Evolutionary conservation across 2,329 filamentous ascomycete genomes (phyloP).

Genomic region (Albifimbria verrucaria): DNA sequence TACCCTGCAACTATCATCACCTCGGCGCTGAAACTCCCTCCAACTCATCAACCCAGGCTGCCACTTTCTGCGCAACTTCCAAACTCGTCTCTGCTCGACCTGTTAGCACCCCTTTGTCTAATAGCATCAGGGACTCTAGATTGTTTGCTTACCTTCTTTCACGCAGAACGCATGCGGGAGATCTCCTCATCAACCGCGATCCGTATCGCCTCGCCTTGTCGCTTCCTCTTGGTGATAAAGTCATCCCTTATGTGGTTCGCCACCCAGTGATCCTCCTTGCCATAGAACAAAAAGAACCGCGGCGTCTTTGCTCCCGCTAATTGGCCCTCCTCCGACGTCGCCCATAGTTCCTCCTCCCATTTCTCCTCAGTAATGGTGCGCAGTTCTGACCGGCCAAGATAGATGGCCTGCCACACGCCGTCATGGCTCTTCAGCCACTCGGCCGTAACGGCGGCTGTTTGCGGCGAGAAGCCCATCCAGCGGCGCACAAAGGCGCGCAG

Average conservation of each 20-base stretch:
- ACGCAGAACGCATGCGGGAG: constrained; percentile 61
- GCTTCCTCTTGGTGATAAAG: constrained; percentile 45
- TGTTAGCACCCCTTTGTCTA: constrained; percentile 3
- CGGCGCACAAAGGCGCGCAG: constrained; percentile 41
- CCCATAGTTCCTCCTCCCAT: constrained; percentile 60
- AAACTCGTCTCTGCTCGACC: constrained; percentile 20
- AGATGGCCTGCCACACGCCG: constrained; percentile 57
- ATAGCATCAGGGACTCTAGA: constrained; percentile 1
- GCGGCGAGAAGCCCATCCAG: constrained; percentile 44
- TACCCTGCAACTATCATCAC: too few species aligned
- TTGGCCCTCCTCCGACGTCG: constrained; percentile 4
- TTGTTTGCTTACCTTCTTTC: constrained; percentile 28
- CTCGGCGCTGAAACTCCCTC: too few species aligned
- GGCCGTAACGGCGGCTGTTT: constrained; percentile 47
- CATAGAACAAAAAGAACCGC: constrained; percentile 60
- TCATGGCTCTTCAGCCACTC: constrained; percentile 53
- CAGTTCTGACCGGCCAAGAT: constrained; percentile 60
- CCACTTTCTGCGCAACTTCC: constrained; percentile 24
- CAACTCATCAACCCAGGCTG: constrained; percentile 25
- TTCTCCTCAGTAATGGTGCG: constrained; percentile 53
- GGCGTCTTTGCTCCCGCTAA: constrained; percentile 20
- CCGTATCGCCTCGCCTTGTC: constrained; percentile 37
- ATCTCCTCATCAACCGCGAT: constrained; percentile 52
- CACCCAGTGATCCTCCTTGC: constrained; percentile 60
- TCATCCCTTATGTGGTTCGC: constrained; percentile 52